A percentile compares a stretch with the other conserved stretches of the same genome.
These are phyloP conservation scores for Tinospora cordifolia DNA, from an alignment of 164 flowering plant species.

Conservation along the genomic window DNA sequence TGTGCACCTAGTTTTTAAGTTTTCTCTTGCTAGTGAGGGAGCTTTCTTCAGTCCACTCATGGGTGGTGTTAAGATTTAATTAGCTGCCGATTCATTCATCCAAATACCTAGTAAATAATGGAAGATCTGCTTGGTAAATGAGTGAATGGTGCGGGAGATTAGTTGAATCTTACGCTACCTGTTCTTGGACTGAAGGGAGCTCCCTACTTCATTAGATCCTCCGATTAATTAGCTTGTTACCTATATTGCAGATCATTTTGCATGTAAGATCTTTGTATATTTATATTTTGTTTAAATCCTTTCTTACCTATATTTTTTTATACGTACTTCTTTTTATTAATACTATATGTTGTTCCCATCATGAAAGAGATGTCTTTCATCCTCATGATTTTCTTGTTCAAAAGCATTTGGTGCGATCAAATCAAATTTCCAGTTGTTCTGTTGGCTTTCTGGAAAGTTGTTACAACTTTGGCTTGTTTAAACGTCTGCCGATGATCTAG, in stretches of 20 bases:
- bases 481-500: not conserved
- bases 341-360: too few relatives aligned
- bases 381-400: not conserved
- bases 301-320: not conserved
- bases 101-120: constrained; percentile 50
- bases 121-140: constrained; percentile 40
- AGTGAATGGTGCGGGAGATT: constrained; percentile 91
- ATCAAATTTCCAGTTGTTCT: not conserved
- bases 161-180: constrained; percentile 53
- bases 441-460: constrained; percentile 1
- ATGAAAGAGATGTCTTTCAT: too few relatives aligned
- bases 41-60: constrained; percentile 82
- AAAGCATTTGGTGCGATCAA: not conserved
- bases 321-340: not conserved
- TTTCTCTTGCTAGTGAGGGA: constrained; percentile 10
- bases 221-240: too few relatives aligned
- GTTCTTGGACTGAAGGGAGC: constrained; percentile 96
- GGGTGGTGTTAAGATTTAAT: constrained; percentile 55
- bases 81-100: constrained; percentile 94
- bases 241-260: too few relatives aligned
- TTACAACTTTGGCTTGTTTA: not conserved
- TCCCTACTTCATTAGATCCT: constrained; percentile 34
- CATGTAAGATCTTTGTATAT: not conserved
- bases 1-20: not conserved
- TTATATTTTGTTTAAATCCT: not conserved